Percentiles rank a stretch among this genome's conserved stretches.
phyloP scores from a whole-genome alignment of 1,139 yeast species.

The Diutina mesorugosa region DNA sequence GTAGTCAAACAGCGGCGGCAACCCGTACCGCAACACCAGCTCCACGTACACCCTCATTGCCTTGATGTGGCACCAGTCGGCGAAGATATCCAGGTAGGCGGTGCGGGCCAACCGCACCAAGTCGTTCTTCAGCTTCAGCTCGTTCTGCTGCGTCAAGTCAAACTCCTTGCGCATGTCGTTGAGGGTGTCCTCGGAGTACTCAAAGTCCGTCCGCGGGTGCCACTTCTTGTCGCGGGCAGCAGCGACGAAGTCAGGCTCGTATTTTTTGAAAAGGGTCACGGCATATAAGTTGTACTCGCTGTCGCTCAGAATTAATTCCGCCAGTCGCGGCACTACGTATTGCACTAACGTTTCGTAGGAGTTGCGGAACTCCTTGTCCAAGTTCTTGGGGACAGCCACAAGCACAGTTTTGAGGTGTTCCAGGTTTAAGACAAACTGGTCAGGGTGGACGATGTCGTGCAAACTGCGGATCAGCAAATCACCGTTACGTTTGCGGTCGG shows the following conservation, averaged over 20 bases:
- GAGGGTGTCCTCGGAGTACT: slow-evolving; percentile 68
- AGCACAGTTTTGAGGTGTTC: slow-evolving; percentile 77
- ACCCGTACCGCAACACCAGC: slow-evolving; percentile 81
- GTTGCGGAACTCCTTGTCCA: slow-evolving; percentile 45
- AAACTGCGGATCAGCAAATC: slow-evolving; percentile 83
- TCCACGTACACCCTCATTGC: slow-evolving; percentile 42
- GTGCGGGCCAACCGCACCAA: slow-evolving; percentile 72
- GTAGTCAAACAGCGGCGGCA: slow-evolving; percentile 84
- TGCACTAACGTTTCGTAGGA: slow-evolving; percentile 65
- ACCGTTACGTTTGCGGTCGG: slow-evolving; percentile 88
- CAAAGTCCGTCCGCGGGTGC: slow-evolving; percentile 82
- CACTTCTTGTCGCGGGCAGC: slow-evolving; percentile 78
- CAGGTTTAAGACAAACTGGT: slow-evolving; percentile 72
- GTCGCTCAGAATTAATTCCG: slow-evolving; percentile 57
- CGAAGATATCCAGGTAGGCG: slow-evolving; percentile 74
- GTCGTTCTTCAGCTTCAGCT: slow-evolving; percentile 64
- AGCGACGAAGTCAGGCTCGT: slow-evolving; percentile 50
- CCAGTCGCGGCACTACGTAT: slow-evolving; percentile 89
- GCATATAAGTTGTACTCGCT: slow-evolving; percentile 60
- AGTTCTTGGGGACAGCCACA: slow-evolving; percentile 71
- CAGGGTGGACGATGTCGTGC: slow-evolving; percentile 77
- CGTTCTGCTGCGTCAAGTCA: slow-evolving; percentile 61
- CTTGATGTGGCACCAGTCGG: slow-evolving; percentile 85
- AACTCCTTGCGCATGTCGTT: slow-evolving; percentile 67
- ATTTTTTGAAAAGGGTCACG: slow-evolving; percentile 79